Evolutionary conservation across 768 basidiomycete species (phyloP).

Genomic region (Asterophora parasitica): DNA sequence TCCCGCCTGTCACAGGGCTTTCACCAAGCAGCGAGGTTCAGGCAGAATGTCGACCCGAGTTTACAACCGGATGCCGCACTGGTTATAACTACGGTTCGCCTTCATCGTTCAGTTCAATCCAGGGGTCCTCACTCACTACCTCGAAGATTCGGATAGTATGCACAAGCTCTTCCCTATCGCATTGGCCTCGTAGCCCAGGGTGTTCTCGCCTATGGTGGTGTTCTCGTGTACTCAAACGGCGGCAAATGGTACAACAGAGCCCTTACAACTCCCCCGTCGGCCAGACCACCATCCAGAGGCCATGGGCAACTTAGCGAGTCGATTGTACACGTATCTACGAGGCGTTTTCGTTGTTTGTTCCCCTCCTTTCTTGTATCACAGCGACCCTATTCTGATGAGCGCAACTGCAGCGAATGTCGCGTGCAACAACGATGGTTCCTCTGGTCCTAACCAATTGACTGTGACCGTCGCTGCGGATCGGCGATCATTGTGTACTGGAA

Average conservation of each 20-base stretch:
- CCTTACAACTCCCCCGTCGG: constrained; percentile 40
- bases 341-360: not conserved
- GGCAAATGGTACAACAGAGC: constrained; percentile 32
- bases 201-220: too few species aligned
- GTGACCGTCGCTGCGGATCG: constrained; percentile 39
- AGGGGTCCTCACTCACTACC: too few species aligned
- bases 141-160: not conserved
- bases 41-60: not conserved
- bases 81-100: not conserved
- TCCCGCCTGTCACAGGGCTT: not conserved
- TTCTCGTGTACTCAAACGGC: constrained; percentile 28
- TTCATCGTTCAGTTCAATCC: not conserved
- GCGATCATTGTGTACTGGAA: constrained; percentile 43
- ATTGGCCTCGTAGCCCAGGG: not conserved
- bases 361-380: not conserved
- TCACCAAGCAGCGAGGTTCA: not conserved
- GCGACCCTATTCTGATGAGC: constrained; percentile 39
- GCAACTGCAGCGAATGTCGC: constrained; percentile 32
- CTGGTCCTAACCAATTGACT: constrained; percentile 39
- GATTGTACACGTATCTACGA: not conserved
- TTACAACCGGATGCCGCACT: not conserved
- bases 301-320: constrained; percentile 40
- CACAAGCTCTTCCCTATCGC: not conserved
- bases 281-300: constrained; percentile 39
- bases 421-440: constrained; percentile 44